These are phyloP conservation scores for Candida nonsorbophila DNA, from an alignment of 805 yeast genomes.

Conservation along the genomic window DNA sequence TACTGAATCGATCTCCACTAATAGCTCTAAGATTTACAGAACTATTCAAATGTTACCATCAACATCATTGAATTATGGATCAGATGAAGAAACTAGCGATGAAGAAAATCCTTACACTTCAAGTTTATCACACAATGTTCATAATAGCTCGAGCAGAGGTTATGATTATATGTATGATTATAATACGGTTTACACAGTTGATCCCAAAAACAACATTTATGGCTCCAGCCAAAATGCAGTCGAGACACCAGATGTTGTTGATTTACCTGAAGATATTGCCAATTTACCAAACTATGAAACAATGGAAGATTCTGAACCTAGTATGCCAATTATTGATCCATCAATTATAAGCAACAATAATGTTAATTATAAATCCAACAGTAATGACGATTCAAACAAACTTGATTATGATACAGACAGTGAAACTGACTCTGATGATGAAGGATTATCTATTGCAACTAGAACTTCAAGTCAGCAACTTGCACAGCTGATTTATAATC, in stretches of 20 bases:
- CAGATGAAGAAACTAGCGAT: constrained; percentile 57
- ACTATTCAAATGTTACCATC: constrained; percentile 83
- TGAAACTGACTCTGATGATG: constrained; percentile 23
- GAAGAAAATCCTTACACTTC: constrained; percentile 48
- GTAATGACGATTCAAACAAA: constrained; percentile 3
- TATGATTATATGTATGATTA: constrained; percentile 77
- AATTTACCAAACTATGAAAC: constrained; percentile 35
- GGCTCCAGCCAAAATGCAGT: constrained; percentile 15
- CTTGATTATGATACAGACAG: constrained; percentile 14
- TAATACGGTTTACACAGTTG: constrained; percentile 65
- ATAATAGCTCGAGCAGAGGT: constrained; percentile 57
- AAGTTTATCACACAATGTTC: constrained; percentile 67
- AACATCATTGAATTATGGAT: constrained; percentile 75
- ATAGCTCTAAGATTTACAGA: constrained; percentile 26
- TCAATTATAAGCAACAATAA: constrained; percentile 5
- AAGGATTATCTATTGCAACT: constrained; percentile 33
- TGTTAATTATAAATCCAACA: constrained; percentile 3
- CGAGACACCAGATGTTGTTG: constrained; percentile 33
- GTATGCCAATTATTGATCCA: constrained; percentile 22
- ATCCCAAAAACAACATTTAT: constrained; percentile 37
- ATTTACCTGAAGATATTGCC: constrained; percentile 42
- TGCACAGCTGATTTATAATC: constrained; percentile 36
- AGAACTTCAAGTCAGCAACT: constrained; percentile 37
- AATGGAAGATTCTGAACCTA: constrained; percentile 21
- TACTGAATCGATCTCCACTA: constrained; percentile 25